Conservation (phyloP, 2,329 filamentous ascomycete species). For the Myotisia sp. region DNA sequence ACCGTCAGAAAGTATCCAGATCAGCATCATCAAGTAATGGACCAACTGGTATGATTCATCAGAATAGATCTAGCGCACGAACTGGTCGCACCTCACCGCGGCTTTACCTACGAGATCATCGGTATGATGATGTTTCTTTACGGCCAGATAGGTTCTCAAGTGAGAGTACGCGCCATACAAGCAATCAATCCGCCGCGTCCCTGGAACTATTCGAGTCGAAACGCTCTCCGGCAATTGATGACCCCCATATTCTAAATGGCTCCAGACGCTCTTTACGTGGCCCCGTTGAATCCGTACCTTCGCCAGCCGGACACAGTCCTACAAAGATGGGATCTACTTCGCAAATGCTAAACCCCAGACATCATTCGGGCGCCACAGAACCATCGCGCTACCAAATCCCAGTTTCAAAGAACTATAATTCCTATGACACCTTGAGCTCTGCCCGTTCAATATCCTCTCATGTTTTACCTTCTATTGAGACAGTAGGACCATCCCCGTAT, state of each 20-base stretch:
- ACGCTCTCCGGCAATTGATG: too few relatives aligned
- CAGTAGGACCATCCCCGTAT: not conserved
- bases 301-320: not conserved
- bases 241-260: too few relatives aligned
- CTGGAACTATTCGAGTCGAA: not conserved
- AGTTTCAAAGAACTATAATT: not conserved
- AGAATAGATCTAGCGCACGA: not conserved
- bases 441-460: conserved; percentile 1
- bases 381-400: conserved; percentile 1
- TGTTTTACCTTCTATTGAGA: not conserved
- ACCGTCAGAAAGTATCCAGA: conserved; percentile 4
- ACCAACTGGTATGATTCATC: too few relatives aligned
- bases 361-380: not conserved
- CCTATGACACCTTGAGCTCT: not conserved
- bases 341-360: not conserved
- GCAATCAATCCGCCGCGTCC: not conserved
- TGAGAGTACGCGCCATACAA: not conserved
- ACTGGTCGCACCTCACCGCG: not conserved
- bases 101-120: conserved; percentile 1
- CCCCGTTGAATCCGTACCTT: conserved; percentile 1
- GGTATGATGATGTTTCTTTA: conserved; percentile 4
- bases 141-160: conserved; percentile 4
- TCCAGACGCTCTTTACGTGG: conserved; percentile 1
- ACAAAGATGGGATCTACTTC: not conserved
- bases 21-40: not conserved